Evolutionary conservation across 2,329 filamentous ascomycete species (phyloP).

Genomic region (Penicillium sp.): DNA sequence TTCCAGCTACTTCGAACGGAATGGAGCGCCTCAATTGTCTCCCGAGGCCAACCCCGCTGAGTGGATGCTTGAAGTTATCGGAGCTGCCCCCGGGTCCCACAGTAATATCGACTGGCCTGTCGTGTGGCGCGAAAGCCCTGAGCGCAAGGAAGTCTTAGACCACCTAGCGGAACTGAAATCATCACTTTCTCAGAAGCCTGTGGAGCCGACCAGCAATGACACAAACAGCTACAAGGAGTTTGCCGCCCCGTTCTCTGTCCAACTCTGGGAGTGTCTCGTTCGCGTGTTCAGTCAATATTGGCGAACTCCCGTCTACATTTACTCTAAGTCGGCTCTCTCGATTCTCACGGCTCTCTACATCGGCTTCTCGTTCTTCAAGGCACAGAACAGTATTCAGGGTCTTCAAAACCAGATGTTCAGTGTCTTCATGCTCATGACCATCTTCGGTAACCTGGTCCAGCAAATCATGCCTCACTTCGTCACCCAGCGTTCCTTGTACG

Average conservation of each 20-base stretch:
- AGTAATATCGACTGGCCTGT: conserved; percentile 54
- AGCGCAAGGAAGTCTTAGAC: conserved; percentile 27
- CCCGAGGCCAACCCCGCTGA: conserved; percentile 72
- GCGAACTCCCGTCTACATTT: conserved; percentile 79
- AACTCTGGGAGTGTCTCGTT: conserved; percentile 62
- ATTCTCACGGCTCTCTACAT: conserved; percentile 65
- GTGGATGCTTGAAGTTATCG: conserved; percentile 59
- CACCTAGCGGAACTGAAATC: no score
- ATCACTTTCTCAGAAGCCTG: conserved; percentile 40
- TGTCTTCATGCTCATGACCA: conserved; percentile 68
- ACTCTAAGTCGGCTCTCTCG: conserved; percentile 65
- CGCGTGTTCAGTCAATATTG: conserved; percentile 85
- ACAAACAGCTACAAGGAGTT: conserved; percentile 63
- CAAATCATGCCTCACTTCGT: conserved; percentile 75
- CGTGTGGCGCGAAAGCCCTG: conserved; percentile 58
- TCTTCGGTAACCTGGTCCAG: conserved; percentile 52
- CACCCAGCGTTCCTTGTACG: conserved; percentile 73
- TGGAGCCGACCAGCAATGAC: no score
- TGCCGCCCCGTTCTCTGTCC: conserved; percentile 64
- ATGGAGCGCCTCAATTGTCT: no score
- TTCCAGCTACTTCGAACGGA: conserved; percentile 61
- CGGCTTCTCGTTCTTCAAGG: conserved; percentile 72
- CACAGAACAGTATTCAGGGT: conserved; percentile 68
- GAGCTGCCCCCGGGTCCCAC: conserved; percentile 59
- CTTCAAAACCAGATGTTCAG: conserved; percentile 80